Base-by-base conservation (phyloP, 2,329 filamentous ascomycete species). In the Fusarium sambucinum region DNA sequence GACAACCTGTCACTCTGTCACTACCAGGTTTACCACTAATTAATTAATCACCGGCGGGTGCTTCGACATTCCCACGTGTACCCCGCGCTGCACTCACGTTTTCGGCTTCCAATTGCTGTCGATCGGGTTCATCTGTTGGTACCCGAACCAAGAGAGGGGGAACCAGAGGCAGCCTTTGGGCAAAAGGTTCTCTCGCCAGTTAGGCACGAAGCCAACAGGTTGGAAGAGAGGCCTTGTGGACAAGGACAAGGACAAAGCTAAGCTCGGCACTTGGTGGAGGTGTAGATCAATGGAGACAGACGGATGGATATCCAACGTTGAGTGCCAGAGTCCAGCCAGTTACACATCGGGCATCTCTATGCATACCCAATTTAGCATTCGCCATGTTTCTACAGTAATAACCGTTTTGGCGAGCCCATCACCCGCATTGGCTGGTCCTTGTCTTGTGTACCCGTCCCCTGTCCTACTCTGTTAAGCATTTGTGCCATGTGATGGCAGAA, bases 251-350 rank as follows among this genome's bases (percentile, higher is more conserved):
- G 27, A 27, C 27, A 27, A 47, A 51, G 41, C 62, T 62, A 58
- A 66, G 59, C 55, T 57, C 61, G 66, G 66, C 66, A 69, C 60
- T 62, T 65, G 62, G 65, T 58, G 66, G 66, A 68, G 66, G 66
- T 37, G 66, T 63, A 69, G 66, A 69, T 69, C 66, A 66, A 69
- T 56, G 66, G 66, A 60, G 68, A 38, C 47, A 19, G 12, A 19
- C n/a, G 35, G 35, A 50, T 50, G 16, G 30, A 50, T 50, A 50
- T 38, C 33, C 47, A 50, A 38, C 47, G 32, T 50, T n/a, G 33
- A 38, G 35, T 38, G 35, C n/a, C n/a, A 38, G 33, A 35, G 35
- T n/a, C 47, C 47, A 50, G 32, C 30, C 32, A 50, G 27, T 38
- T 29, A 27, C 47, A 29, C 16, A 69, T 69, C 61, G 48, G 66